Evolutionary conservation across 208 protist species (phyloP), one percentile per base, ranked within the genome.

Genomic region (Crithidia expoeki): DNA sequence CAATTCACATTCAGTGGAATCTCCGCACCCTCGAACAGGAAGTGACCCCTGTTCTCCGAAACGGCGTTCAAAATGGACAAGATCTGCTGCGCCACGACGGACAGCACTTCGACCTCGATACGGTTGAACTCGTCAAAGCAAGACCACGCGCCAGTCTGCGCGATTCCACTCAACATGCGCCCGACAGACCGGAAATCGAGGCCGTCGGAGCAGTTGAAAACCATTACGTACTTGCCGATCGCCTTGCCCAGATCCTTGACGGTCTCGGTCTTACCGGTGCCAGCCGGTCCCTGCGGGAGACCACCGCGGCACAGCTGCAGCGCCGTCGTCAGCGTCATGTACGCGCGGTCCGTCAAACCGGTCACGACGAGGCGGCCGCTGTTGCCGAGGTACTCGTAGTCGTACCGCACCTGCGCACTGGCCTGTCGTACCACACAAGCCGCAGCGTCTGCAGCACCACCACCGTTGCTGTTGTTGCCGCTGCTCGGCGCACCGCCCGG

Each of bases 51-150:
- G 28, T 79, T 76, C 81, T 97, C 88, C 23, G 85, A 68, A 11
- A 98, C 92, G 23, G 94, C 93, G 10, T 78, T 83, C 17, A 98
- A 80, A 75, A 99, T 99, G 42, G 86, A 95, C 46, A 93, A 59
- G 51, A 99, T 98, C 81, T 99, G 97, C 89, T 99, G 97, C 44
- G 98, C 98, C 59, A 99, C 96, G 34, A 99, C 98, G 21, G 97
- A 99, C 12, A 99, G 86, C 78, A 99, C 98, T 86, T 99, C 98
- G 36, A 99, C 88, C 78, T 98, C 93, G 47, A 99, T 98, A 79
- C 98, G 95, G 75, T 99, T 99, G 81, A 99, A 99, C 93, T 99
- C 98, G 80, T 99, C 98, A 74, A 99, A 99, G 78, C 98, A 99
- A 16, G 93, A 97, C 98, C 98, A 99, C 57, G 96, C 93, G 55